Conservation (phyloP, 441 rosid genomes). For the Mallotus japonicus region DNA sequence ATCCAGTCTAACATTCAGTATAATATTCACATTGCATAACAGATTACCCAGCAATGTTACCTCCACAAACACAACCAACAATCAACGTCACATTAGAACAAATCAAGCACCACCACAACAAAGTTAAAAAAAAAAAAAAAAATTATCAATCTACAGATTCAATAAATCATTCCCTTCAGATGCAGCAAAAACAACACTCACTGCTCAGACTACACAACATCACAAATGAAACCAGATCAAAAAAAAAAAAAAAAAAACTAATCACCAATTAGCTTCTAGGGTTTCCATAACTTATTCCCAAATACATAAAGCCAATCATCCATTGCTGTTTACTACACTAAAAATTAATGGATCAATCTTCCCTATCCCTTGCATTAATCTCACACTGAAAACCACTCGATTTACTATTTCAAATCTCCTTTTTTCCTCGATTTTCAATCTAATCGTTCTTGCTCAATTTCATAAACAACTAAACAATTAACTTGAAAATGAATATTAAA, state of each 20-base stretch:
- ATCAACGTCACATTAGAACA: background rate
- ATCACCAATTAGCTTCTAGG: constrained; percentile 9
- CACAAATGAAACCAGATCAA: constrained; percentile 15
- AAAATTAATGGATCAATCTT: constrained; percentile 15
- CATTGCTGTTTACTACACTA: background rate
- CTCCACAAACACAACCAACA: background rate
- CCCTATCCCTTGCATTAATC: constrained; percentile 19
- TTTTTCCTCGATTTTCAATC: background rate
- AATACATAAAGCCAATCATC: background rate
- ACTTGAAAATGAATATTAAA: background rate
- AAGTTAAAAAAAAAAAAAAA: background rate
- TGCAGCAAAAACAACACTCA: constrained; percentile 6
- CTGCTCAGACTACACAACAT: background rate
- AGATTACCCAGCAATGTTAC: background rate
- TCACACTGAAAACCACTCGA: constrained; percentile 13
- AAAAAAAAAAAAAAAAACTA: background rate
- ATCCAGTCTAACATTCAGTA: background rate
- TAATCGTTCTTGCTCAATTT: background rate
- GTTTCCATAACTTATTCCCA: constrained; percentile 6
- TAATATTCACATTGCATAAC: background rate
- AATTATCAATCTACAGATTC: background rate
- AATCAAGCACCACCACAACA: background rate
- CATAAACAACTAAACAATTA: background rate
- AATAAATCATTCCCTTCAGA: background rate
- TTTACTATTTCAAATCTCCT: constrained; percentile 4